Base-by-base conservation (phyloP, 371 early-diverging fungal genomes). In the Mortierella sp. region DNA sequence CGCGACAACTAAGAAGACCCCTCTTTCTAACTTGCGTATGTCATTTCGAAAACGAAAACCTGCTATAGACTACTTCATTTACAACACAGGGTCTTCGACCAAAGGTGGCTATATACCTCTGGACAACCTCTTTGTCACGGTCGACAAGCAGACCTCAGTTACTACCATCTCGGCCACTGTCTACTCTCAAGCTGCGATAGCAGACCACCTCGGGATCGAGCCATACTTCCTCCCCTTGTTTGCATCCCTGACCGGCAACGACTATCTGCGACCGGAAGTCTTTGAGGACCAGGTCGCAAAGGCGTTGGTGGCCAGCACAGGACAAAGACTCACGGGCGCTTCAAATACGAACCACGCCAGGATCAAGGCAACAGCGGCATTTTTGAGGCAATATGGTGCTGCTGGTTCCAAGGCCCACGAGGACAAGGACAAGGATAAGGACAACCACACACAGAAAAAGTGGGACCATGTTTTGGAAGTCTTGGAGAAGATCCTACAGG, bases 231-330 rank as follows among this genome's bases (percentile, higher is more conserved):
- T 88, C 14, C 87, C 88, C 0, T 50, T 88, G 0, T 81, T 88
- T 59, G 88, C 86, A 0, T 82, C 86, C 1, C 64, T 88, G 12
- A 56, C 85, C 1, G 88, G 88, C 11, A 88, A 88, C 58, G 88
- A 88, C 41, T 86, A 88, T 53, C 27, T 86, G 1, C 42, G 79
- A 12, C 68, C 64, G 1, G 81, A 82, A 4, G 78, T 85, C 11
- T 80, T 78, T 39, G 68, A 79, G 26, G 81, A 81, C 71, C 83
- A 78, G 28, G 56, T 72, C 9, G 32, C 68, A 1, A 58, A 60
- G 28, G 69, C 79, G 3, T 66, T 56, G 43, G 61, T 34, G 5
- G 55, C 55, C 24, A 62, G 23, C n/a, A 73, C 56, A 27, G 69
- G 64, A 7, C 64, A 70, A 37, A 68, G 53, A n/a, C 32, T 51